phyloP scores from a whole-genome alignment of 192 early-diverging fungal genomes.

The Haplosporangium gracile region DNA sequence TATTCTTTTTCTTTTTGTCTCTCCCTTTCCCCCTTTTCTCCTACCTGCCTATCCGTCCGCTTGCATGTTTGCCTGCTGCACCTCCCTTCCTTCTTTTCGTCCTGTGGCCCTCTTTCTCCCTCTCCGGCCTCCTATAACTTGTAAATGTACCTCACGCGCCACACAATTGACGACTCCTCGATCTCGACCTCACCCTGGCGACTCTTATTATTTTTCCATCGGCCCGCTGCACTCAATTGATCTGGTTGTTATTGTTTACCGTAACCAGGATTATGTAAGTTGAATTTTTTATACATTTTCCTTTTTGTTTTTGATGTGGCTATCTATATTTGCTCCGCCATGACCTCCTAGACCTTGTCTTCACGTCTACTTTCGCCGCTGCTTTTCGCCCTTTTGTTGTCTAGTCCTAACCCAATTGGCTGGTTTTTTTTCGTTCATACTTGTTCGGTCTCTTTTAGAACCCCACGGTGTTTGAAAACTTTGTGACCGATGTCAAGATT shows the following conservation, averaged over 20 bases:
- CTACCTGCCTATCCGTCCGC: not conserved
- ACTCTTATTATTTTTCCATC: not conserved
- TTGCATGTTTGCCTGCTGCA: not conserved
- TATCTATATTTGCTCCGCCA: not conserved
- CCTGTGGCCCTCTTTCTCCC: not conserved
- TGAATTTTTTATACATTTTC: not conserved
- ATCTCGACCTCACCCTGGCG: not conserved
- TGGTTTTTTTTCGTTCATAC: constrained; percentile 15
- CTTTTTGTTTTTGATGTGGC: not conserved
- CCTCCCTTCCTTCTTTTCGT: not conserved
- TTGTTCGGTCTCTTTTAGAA: constrained; percentile 67
- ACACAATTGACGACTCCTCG: not conserved
- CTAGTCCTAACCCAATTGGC: not conserved
- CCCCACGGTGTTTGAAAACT: constrained; percentile 97
- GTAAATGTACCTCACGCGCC: not conserved
- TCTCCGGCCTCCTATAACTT: constrained; percentile 4
- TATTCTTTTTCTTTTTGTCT: not conserved
- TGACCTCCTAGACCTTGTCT: not conserved
- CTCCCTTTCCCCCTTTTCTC: not conserved
- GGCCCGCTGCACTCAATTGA: not conserved
- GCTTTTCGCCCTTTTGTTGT: not conserved
- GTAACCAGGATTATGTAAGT: constrained; percentile 52
- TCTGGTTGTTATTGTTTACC: not conserved
- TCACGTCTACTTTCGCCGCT: not conserved
- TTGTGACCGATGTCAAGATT: constrained; percentile 88